Base-by-base conservation (phyloP, 148 eudicot genomes). In the Rhododendron williamsianum region DNA sequence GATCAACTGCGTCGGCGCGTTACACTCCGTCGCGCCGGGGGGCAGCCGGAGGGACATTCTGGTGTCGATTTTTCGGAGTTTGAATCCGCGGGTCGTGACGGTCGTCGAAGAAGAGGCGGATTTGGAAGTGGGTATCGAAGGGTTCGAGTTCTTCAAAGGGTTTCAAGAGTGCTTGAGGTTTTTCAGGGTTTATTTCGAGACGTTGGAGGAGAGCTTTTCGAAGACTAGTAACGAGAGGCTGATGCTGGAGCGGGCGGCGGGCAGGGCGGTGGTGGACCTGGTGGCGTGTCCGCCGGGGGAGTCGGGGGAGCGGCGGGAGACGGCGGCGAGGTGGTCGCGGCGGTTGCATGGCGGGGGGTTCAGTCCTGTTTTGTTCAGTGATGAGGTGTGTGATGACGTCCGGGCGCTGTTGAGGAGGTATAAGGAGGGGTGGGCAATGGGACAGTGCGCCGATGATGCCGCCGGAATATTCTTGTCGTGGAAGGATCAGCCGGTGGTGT, bases 401-500 rank as follows among this genome's bases (percentile, higher is more conserved):
- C 85, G 95, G 63, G 96, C 99, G 13, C 86, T 97, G 43, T 85
- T 97, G 87, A 92, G 97, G 91, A 93, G 99, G 96, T 97, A 97
- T 12, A 95, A 84, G 86, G 99, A 92, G 38, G 99, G 98, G 19
- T 95, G 99, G 99, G 82, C 94, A 8, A 92, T 95, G 97, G 84
- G 84, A 25, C 93, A 86, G 87, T 87, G 87, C 60, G 18, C 90
- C 33, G 90, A 67, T 2, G 90, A 78, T 4, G 83, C 82, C 21
- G 89, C 94, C 88, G 99, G 99, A 83, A 90, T 97, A 82, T 94
- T 91, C 91, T 90, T 97, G 91, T 77, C 91, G 51, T 97, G 99
- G 98, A 94, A 91, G 91, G 98, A 95, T 56, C 93, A 93, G 87
- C 94, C 95, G 88, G 98, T 94, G 91, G 98, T 97, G 85, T 97